Evolutionary conservation across 2,329 filamentous ascomycete species (phyloP).

Genomic region (Fusarium sambucinum): DNA sequence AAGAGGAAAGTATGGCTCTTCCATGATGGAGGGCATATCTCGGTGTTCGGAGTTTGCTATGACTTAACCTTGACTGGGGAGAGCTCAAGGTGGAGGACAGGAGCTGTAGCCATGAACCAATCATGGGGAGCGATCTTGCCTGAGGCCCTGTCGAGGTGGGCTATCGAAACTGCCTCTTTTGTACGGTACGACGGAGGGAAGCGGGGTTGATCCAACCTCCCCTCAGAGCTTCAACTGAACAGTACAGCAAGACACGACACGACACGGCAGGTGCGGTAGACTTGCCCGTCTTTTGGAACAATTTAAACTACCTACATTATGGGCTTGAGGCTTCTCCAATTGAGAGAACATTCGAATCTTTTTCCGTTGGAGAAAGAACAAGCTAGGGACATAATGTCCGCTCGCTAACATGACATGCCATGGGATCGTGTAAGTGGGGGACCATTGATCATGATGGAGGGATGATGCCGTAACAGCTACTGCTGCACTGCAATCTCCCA

Average conservation of each 20-base stretch:
- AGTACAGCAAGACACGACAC: background rate
- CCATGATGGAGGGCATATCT: slow-evolving; percentile 46
- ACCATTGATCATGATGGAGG: slow-evolving; percentile 18
- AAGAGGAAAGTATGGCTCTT: slow-evolving; percentile 42
- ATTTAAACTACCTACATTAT: background rate
- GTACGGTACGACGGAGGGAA: slow-evolving; percentile 13
- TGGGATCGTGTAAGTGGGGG: slow-evolving; percentile 31
- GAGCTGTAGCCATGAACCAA: slow-evolving; percentile 20
- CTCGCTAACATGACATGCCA: slow-evolving; percentile 1
- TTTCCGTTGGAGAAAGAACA: slow-evolving; percentile 22
- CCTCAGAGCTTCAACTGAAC: slow-evolving; percentile 8
- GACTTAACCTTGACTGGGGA: slow-evolving; percentile 17
- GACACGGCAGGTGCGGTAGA: slow-evolving; percentile 34
- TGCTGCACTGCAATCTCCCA: background rate
- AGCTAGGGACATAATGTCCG: slow-evolving; percentile 25
- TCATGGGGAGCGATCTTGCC: slow-evolving; percentile 3
- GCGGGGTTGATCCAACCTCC: slow-evolving; percentile 27
- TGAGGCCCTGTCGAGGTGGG: slow-evolving; percentile 23
- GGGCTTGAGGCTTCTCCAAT: slow-evolving; percentile 14
- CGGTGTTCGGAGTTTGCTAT: slow-evolving; percentile 46
- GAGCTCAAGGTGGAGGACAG: slow-evolving; percentile 24
- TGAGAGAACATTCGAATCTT: background rate
- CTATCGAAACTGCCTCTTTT: slow-evolving; percentile 24
- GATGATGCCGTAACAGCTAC: slow-evolving; percentile 31
- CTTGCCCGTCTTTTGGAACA: slow-evolving; percentile 20